phyloP scores from a whole-genome alignment of 352 stramenopile genomes.

The Globisporangium parvum region DNA sequence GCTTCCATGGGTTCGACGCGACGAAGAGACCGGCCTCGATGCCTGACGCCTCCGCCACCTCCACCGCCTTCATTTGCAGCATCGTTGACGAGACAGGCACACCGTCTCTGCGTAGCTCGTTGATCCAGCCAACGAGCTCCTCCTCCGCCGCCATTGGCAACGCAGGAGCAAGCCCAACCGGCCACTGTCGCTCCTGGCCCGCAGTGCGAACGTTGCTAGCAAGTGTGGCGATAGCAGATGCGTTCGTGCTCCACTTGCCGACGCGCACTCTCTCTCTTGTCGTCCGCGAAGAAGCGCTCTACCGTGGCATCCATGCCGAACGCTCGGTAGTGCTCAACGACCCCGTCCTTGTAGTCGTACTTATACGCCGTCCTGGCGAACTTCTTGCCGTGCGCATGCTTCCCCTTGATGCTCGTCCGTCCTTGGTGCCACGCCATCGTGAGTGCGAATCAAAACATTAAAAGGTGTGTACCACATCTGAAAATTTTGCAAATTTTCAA shows the following conservation, averaged over 20 bases:
- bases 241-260: conserved; percentile 6
- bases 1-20: conserved; percentile 3
- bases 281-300: conserved; percentile 1
- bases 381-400: conserved; percentile 4
- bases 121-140: conserved; percentile 19
- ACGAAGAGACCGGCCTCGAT: conserved; percentile 3
- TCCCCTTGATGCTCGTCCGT: conserved; percentile 13
- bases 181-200: background rate
- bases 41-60: conserved; percentile 6
- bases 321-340: conserved; percentile 8
- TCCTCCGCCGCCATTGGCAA: conserved; percentile 16
- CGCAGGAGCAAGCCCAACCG: conserved; percentile 1
- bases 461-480: too few species aligned
- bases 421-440: conserved; percentile 7
- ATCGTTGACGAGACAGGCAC: conserved; percentile 21
- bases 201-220: background rate
- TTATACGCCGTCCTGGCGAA: conserved; percentile 8
- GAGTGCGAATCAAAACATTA: too few species aligned
- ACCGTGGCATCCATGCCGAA: conserved; percentile 3
- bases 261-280: conserved; percentile 1
- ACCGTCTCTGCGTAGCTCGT: conserved; percentile 13
- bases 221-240: background rate
- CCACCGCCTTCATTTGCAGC: conserved; percentile 14
- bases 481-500: too few species aligned
- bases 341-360: conserved; percentile 19